phyloP scores from a whole-genome alignment of 2,329 filamentous ascomycete genomes.

The Ramichloridium luteum region DNA sequence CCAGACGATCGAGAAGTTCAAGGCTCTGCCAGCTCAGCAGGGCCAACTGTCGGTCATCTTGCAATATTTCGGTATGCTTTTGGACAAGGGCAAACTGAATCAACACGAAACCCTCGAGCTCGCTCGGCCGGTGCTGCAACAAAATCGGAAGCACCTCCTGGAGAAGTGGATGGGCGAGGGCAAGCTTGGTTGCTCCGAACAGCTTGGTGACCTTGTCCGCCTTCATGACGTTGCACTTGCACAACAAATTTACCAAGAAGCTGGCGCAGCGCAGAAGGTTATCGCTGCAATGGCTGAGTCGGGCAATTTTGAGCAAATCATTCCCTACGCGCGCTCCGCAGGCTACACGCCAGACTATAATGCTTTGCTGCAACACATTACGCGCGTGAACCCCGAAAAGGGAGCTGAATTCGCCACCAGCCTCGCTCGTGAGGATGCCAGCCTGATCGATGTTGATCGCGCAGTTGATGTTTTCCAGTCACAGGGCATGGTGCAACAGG shows the following conservation, averaged over 20 bases:
- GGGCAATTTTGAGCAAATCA: slow-evolving; percentile 91
- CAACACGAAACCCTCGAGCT: slow-evolving; percentile 89
- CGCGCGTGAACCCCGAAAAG: slow-evolving; percentile 71
- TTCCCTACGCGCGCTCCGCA: slow-evolving; percentile 73
- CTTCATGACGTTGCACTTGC: slow-evolving; percentile 81
- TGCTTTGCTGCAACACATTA: slow-evolving; percentile 80
- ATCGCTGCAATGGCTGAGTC: slow-evolving; percentile 91
- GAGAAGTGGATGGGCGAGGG: slow-evolving; percentile 97
- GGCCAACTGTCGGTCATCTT: slow-evolving; percentile 88
- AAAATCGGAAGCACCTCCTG: slow-evolving; percentile 87
- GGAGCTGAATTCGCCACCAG: slow-evolving; percentile 88
- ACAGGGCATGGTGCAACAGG: slow-evolving; percentile 94
- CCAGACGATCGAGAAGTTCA: slow-evolving; percentile 93
- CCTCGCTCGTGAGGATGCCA: slow-evolving; percentile 77
- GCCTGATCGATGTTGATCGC: slow-evolving; percentile 81
- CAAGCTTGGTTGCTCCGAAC: slow-evolving; percentile 92
- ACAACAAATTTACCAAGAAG: slow-evolving; percentile 77
- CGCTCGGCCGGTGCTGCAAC: slow-evolving; percentile 78
- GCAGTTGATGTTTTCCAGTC: slow-evolving; percentile 97
- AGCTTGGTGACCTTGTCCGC: slow-evolving; percentile 87
- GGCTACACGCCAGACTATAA: slow-evolving; percentile 96
- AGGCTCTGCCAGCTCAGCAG: slow-evolving; percentile 65
- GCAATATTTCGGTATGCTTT: slow-evolving; percentile 93
- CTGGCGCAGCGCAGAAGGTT: slow-evolving; percentile 84
- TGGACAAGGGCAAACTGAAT: slow-evolving; percentile 91